These are phyloP conservation scores for Gillenia trifoliata DNA, from an alignment of 306 rosid genomes.

Conservation along the genomic window DNA sequence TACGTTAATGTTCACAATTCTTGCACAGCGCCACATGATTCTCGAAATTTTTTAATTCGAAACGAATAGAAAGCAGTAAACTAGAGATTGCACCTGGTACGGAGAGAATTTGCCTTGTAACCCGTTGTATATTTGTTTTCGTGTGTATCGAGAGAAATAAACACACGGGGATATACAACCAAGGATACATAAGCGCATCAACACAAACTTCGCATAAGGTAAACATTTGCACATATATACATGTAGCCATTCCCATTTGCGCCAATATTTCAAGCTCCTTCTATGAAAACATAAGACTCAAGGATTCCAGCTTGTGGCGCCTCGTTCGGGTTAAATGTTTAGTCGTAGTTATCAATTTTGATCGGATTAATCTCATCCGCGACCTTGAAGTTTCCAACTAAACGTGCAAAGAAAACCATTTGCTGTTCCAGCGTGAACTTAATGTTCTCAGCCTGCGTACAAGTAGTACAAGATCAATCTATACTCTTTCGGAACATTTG, in stretches of 20 bases:
- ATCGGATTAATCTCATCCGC: slow-evolving; percentile 79
- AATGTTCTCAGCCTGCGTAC: slow-evolving; percentile 83
- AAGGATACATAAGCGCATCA: background rate
- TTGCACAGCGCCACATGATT: background rate
- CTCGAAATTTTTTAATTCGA: background rate
- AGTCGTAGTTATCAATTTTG: slow-evolving; percentile 70
- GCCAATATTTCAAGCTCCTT: background rate
- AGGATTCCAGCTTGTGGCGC: slow-evolving; percentile 11
- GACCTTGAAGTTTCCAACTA: slow-evolving; percentile 72
- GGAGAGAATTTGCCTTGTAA: no score
- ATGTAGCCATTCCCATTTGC: background rate
- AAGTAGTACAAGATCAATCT: slow-evolving; percentile 6
- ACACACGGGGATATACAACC: background rate
- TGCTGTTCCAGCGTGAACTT: slow-evolving; percentile 88
- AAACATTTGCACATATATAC: background rate
- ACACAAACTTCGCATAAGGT: background rate
- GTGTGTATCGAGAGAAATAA: background rate
- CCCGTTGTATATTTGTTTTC: fast-evolving
- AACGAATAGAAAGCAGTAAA: background rate
- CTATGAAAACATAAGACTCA: background rate
- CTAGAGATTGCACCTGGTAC: no score
- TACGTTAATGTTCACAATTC: background rate
- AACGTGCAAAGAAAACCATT: slow-evolving; percentile 95
- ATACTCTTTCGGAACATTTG: slow-evolving; percentile 3
- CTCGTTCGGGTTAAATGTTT: slow-evolving; percentile 10